Percentiles rank a stretch among this genome's conserved stretches.
Conservation (phyloP, 139 green algal species). For the Nannochloris sp. region DNA sequence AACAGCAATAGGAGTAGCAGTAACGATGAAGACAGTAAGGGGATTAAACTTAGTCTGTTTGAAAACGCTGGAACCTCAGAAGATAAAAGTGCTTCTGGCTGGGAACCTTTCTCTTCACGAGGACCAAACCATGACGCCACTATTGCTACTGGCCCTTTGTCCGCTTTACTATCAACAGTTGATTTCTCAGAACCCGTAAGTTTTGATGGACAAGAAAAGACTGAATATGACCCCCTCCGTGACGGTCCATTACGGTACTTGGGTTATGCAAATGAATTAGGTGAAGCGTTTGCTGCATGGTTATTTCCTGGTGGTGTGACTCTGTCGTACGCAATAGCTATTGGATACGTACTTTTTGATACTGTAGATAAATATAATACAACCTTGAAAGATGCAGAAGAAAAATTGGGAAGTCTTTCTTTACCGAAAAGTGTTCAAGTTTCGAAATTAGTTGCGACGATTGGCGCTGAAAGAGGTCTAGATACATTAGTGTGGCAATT, state of each 20-base stretch:
- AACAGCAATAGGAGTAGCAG: no score
- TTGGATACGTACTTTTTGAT: constrained; percentile 66
- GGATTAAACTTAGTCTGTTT: constrained; percentile 11
- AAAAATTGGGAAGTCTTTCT: not conserved
- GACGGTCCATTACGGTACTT: constrained; percentile 65
- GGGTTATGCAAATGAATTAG: constrained; percentile 70
- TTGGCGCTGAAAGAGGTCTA: constrained; percentile 47
- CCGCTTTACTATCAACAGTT: not conserved
- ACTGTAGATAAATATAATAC: constrained; percentile 63
- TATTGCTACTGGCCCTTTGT: not conserved
- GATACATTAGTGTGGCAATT: constrained; percentile 73
- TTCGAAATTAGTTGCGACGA: constrained; percentile 23
- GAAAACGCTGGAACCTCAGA: constrained; percentile 3
- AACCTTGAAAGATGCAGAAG: constrained; percentile 25
- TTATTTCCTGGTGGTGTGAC: constrained; percentile 57
- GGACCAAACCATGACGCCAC: no score
- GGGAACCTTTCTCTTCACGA: constrained; percentile 4
- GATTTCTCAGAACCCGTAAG: constrained; percentile 25
- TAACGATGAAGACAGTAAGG: no score
- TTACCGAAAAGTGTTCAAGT: constrained; percentile 7
- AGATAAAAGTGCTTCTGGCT: not conserved
- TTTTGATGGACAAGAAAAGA: constrained; percentile 34
- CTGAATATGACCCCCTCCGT: constrained; percentile 56
- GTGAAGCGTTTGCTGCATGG: constrained; percentile 69
- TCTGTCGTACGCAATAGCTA: constrained; percentile 56